A percentile compares a stretch with the other conserved stretches of the same genome.
Conservation (phyloP, 441 rosid species). For the Syzygium syzygioides region DNA sequence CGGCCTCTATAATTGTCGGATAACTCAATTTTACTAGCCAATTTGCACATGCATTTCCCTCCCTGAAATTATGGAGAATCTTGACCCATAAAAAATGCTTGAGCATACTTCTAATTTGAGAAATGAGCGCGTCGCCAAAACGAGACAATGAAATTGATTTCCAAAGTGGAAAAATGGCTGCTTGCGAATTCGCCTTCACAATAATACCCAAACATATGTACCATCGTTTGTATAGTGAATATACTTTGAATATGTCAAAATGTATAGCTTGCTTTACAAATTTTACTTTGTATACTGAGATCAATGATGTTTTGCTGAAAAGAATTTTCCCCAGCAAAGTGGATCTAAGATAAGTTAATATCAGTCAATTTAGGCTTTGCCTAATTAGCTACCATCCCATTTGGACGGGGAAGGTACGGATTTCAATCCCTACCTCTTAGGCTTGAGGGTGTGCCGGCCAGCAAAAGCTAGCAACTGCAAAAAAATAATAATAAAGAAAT, state of each 20-base stretch:
- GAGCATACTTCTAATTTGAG: too few relatives aligned
- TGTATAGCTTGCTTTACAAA: not conserved
- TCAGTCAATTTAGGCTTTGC: rapidly evolving
- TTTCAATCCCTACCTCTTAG: not conserved
- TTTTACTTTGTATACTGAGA: too few relatives aligned
- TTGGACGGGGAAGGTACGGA: not conserved
- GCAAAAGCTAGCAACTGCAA: not conserved
- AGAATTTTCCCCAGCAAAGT: not conserved
- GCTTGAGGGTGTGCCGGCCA: rapidly evolving
- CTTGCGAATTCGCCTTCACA: too few relatives aligned
- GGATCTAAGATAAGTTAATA: not conserved
- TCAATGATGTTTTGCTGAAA: not conserved
- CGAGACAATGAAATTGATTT: too few relatives aligned
- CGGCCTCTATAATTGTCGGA: too few relatives aligned
- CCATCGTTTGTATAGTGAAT: not conserved
- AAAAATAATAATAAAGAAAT: not conserved
- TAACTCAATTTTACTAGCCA: too few relatives aligned
- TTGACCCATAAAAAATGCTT: too few relatives aligned
- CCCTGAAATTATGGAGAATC: too few relatives aligned
- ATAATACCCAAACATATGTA: too few relatives aligned
- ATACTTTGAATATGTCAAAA: not conserved
- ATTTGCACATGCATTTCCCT: too few relatives aligned
- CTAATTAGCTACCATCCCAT: not conserved
- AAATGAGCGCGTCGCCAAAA: too few relatives aligned
- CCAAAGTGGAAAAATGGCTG: too few relatives aligned